These are phyloP conservation scores for Arthroderma sp. DNA, from an alignment of 2,329 filamentous ascomycete genomes.

Conservation along the genomic window DNA sequence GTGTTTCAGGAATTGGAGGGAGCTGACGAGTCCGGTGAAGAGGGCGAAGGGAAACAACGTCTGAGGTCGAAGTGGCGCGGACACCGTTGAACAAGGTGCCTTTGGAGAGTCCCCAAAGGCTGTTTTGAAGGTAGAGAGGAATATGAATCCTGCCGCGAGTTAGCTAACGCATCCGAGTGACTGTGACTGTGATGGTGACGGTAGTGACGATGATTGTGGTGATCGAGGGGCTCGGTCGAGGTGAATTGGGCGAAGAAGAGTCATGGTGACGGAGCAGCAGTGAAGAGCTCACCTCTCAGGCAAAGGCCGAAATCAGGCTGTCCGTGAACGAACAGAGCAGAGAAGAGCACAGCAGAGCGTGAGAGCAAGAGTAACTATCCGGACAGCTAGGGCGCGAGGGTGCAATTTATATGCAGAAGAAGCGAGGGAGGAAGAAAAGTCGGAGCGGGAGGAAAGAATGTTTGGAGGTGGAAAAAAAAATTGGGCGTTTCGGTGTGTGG, in stretches of 20 bases:
- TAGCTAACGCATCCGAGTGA: not conserved
- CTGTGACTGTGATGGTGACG: not conserved
- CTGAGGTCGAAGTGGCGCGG: slow-evolving; percentile 16
- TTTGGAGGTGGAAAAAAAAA: not conserved
- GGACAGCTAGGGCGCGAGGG: not conserved
- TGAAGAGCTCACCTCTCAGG: slow-evolving; percentile 2
- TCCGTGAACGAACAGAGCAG: not conserved
- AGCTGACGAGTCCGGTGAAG: slow-evolving; percentile 3
- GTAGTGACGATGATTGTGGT: not conserved
- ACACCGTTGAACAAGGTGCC: slow-evolving; percentile 31
- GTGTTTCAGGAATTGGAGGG: slow-evolving; percentile 12
- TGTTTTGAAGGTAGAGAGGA: slow-evolving; percentile 1
- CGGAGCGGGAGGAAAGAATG: not conserved
- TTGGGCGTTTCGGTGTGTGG: not conserved
- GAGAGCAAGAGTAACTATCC: not conserved
- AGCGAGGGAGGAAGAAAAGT: not conserved
- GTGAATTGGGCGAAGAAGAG: not conserved
- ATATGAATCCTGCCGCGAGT: not conserved
- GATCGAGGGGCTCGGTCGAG: not conserved
- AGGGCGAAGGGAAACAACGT: slow-evolving; percentile 7
- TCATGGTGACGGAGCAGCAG: not conserved
- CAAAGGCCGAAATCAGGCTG: slow-evolving; percentile 1
- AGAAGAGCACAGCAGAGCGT: not conserved
- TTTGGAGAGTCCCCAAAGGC: slow-evolving; percentile 32
- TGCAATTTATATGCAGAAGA: not conserved